Conservation (phyloP, 2,329 filamentous ascomycete species). For the Fusarium citri region DNA sequence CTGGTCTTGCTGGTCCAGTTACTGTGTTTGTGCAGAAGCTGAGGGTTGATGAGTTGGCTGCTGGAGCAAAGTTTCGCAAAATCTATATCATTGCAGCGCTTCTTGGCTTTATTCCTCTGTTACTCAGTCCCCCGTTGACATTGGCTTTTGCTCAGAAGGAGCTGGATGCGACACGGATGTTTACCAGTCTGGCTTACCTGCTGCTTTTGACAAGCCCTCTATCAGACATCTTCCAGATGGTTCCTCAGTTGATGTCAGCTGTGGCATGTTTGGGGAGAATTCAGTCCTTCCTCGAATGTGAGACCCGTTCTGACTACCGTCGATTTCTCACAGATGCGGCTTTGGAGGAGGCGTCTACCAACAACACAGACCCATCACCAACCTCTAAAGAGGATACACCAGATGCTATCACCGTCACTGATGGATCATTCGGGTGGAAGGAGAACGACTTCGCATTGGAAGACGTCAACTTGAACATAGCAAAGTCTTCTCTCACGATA, state of each 20-base stretch:
- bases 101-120: conserved; percentile 50
- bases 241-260: conserved; percentile 8
- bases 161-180: conserved; percentile 48
- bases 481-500: conserved; percentile 44
- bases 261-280: conserved; percentile 7
- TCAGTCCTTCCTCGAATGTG: conserved; percentile 3
- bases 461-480: conserved; percentile 26
- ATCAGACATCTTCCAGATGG: conserved; percentile 5
- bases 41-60: conserved; percentile 46
- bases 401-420: background rate
- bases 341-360: background rate
- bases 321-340: background rate
- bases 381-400: background rate
- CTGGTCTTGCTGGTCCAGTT: conserved; percentile 45
- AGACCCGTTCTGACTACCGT: conserved; percentile 5
- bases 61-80: conserved; percentile 45
- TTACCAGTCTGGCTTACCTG: conserved; percentile 40
- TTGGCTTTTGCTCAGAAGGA: conserved; percentile 45
- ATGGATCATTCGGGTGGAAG: conserved; percentile 44
- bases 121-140: conserved; percentile 51
- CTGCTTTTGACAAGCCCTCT: conserved; percentile 6
- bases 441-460: conserved; percentile 34
- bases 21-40: conserved; percentile 45
- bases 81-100: conserved; percentile 39
- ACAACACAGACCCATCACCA: background rate